Evolutionary conservation across 2,329 filamentous ascomycete genomes (phyloP).

Genomic region (Alternaria sp.): DNA sequence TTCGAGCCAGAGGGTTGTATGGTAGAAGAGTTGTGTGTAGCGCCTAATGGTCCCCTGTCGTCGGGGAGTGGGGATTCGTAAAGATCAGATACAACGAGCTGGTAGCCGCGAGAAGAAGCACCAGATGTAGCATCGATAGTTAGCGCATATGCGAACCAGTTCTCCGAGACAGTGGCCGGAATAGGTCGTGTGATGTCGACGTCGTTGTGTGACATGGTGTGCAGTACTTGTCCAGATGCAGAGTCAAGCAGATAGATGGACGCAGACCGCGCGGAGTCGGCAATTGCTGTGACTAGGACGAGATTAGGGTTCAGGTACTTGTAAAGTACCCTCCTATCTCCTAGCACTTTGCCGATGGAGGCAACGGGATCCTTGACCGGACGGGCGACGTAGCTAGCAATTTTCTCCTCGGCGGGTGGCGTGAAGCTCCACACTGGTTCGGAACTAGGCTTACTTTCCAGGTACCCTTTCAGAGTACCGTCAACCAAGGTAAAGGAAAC

Average conservation of each 20-base stretch:
- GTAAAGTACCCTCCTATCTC: constrained; percentile 91
- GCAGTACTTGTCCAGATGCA: constrained; percentile 80
- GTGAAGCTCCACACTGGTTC: constrained; percentile 73
- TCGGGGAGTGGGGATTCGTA: constrained; percentile 87
- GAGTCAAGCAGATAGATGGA: constrained; percentile 85
- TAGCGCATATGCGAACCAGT: constrained; percentile 92
- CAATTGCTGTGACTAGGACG: constrained; percentile 74
- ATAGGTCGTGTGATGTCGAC: constrained; percentile 79
- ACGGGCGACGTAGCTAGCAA: constrained; percentile 72
- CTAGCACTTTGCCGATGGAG: constrained; percentile 92
- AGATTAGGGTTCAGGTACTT: constrained; percentile 95
- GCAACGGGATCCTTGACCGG: constrained; percentile 85
- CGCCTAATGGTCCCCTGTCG: constrained; percentile 80
- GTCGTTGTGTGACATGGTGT: constrained; percentile 73
- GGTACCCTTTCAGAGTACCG: constrained; percentile 45
- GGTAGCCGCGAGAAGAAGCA: constrained; percentile 75
- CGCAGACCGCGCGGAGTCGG: constrained; percentile 66
- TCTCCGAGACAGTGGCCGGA: constrained; percentile 83
- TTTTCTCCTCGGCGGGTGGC: constrained; percentile 70
- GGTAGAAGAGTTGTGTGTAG: constrained; percentile 77
- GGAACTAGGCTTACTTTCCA: constrained; percentile 33
- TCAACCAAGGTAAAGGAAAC: constrained; percentile 46
- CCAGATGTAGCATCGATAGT: constrained; percentile 62
- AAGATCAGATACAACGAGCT: constrained; percentile 84
- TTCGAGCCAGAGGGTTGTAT: constrained; percentile 69